Evolutionary conservation across 306 rosid genomes (phyloP).

Genomic region (Inga laurina): DNA sequence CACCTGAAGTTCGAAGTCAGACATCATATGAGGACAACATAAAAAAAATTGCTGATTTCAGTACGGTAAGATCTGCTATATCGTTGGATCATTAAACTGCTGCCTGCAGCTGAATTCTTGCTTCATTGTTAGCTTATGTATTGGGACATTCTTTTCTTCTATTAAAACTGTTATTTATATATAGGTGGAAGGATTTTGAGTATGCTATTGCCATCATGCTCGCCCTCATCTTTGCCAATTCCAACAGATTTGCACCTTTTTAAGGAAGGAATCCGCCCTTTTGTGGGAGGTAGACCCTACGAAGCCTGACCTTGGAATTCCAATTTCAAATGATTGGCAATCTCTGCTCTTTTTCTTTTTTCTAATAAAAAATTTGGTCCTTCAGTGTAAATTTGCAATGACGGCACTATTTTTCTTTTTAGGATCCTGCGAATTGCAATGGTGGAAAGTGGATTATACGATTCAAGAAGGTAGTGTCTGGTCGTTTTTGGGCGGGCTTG

Average conservation of each 20-base stretch:
- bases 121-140: background rate
- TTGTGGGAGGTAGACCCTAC: conserved; percentile 75
- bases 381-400: conserved; percentile 16
- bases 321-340: conserved; percentile 13
- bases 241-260: conserved; percentile 96
- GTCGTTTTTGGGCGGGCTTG: conserved; percentile 97
- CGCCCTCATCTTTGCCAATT: conserved; percentile 86
- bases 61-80: conserved; percentile 57
- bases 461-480: conserved; percentile 82
- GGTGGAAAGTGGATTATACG: conserved; percentile 98
- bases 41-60: conserved; percentile 85
- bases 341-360: background rate
- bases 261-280: conserved; percentile 91
- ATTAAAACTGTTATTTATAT: conserved; percentile 4
- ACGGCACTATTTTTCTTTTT: conserved; percentile 15
- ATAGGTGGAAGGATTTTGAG: conserved; percentile 95
- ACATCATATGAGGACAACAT: conserved; percentile 89
- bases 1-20: conserved; percentile 79
- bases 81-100: background rate
- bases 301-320: conserved; percentile 10
- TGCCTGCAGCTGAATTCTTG: background rate
- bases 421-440: conserved; percentile 94
- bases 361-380: background rate
- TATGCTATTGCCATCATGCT: conserved; percentile 79
- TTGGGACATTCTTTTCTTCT: background rate